Conservation (phyloP, 495 filamentous ascomycete species). For the Neurospora africana region DNA sequence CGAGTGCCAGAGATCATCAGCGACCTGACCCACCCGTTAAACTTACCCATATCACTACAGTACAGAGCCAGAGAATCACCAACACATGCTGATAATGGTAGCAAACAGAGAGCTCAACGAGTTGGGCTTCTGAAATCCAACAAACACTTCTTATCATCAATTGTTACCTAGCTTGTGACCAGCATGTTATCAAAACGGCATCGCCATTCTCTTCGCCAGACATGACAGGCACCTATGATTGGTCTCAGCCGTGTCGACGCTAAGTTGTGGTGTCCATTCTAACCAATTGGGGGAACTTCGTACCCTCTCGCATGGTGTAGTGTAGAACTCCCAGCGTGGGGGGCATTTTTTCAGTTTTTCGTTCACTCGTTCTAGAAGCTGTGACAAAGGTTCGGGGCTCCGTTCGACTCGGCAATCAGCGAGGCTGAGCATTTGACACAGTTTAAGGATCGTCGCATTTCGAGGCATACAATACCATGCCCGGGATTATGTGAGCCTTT, state of each 20-base stretch:
- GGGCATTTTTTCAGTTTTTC: background rate
- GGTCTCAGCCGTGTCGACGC: background rate
- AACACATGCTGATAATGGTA: background rate
- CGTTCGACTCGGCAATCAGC: background rate
- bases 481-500: background rate
- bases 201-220: background rate
- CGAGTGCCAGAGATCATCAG: too few species aligned
- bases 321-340: background rate
- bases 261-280: background rate
- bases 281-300: background rate
- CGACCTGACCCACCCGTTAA: too few species aligned
- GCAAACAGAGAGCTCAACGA: background rate
- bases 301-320: too few species aligned
- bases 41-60: too few species aligned
- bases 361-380: background rate
- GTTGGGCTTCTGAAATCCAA: background rate
- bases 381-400: background rate
- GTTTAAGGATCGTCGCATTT: background rate
- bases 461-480: background rate
- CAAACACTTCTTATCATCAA: background rate
- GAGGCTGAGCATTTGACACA: background rate
- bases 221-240: background rate
- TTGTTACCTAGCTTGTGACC: background rate
- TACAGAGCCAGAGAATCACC: background rate
- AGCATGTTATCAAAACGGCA: background rate